These are phyloP conservation scores for Daldinia childiae DNA, from an alignment of 495 filamentous ascomycete species.

Conservation along the genomic window DNA sequence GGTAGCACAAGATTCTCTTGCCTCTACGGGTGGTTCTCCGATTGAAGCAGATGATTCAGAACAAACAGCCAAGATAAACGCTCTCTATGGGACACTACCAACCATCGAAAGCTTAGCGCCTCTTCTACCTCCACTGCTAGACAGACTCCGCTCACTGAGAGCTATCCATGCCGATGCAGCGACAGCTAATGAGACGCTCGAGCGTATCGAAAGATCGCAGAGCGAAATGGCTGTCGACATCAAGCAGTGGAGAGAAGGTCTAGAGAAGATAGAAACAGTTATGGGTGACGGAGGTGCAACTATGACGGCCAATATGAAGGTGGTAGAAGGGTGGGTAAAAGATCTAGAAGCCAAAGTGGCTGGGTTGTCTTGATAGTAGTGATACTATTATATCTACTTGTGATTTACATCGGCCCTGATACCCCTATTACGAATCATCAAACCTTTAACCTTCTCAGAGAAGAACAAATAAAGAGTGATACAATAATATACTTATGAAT, in stretches of 20 bases:
- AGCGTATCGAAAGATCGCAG: slow-evolving; percentile 79
- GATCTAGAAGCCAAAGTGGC: slow-evolving; percentile 81
- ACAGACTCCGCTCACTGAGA: slow-evolving; percentile 83
- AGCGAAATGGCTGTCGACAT: slow-evolving; percentile 85
- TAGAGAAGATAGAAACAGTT: slow-evolving; percentile 79
- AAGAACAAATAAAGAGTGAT: not conserved
- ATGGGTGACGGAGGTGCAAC: slow-evolving; percentile 72
- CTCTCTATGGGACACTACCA: slow-evolving; percentile 86
- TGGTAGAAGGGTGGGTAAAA: slow-evolving; percentile 88
- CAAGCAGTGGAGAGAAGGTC: slow-evolving; percentile 82
- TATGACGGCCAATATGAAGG: slow-evolving; percentile 79
- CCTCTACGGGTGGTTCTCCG: slow-evolving; percentile 53
- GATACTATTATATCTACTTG: not conserved
- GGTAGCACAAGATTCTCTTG: slow-evolving; percentile 67
- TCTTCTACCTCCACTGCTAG: slow-evolving; percentile 83
- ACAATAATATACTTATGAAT: not conserved
- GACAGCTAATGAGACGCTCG: slow-evolving; percentile 80
- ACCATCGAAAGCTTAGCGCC: slow-evolving; percentile 90
- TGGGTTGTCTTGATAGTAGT: slow-evolving; percentile 54
- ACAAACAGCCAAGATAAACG: slow-evolving; percentile 85
- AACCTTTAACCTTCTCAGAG: not conserved
- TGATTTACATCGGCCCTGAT: slow-evolving; percentile 26
- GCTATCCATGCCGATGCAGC: slow-evolving; percentile 88
- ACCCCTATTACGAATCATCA: slow-evolving; percentile 22
- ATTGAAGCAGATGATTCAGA: slow-evolving; percentile 64